Evolutionary conservation across 225 moss, liverwort and hornwort species (phyloP).

Genomic region (Rhytidiadelphus loreus): DNA sequence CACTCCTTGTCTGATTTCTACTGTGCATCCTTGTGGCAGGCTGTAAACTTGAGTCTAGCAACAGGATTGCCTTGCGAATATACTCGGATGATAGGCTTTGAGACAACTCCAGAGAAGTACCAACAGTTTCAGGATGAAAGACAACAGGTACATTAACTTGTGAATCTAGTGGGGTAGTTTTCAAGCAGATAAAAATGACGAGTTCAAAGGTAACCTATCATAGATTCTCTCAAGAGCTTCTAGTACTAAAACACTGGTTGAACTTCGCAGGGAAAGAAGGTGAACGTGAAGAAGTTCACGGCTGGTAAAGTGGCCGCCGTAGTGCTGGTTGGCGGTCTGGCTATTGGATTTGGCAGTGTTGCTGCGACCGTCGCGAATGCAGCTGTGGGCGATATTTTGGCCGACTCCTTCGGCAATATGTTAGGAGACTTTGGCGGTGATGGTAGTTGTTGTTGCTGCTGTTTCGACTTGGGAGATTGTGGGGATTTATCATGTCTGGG

Average conservation of each 20-base stretch:
- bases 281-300: conserved; percentile 32
- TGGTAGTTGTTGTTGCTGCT: conserved; percentile 17
- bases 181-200: neutral
- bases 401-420: conserved; percentile 14
- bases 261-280: conserved; percentile 36
- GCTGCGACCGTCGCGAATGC: conserved; percentile 44
- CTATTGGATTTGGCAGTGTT: conserved; percentile 47
- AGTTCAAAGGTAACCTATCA: neutral
- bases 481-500: neutral
- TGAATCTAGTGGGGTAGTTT: neutral
- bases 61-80: conserved; percentile 71
- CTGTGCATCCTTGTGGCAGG: conserved; percentile 28
- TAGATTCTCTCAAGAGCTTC: neutral
- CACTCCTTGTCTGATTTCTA: neutral
- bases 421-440: conserved; percentile 15
- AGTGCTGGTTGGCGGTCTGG: conserved; percentile 39
- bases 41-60: conserved; percentile 58
- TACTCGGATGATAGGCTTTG: conserved; percentile 72
- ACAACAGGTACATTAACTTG: neutral
- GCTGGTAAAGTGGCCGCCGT: conserved; percentile 36
- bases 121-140: conserved; percentile 24
- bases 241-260: neutral
- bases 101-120: conserved; percentile 53
- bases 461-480: neutral
- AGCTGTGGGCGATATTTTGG: conserved; percentile 16